Evolutionary conservation across 371 early-diverging fungal genomes (phyloP).

Genomic region (Entomophthora muscae): DNA sequence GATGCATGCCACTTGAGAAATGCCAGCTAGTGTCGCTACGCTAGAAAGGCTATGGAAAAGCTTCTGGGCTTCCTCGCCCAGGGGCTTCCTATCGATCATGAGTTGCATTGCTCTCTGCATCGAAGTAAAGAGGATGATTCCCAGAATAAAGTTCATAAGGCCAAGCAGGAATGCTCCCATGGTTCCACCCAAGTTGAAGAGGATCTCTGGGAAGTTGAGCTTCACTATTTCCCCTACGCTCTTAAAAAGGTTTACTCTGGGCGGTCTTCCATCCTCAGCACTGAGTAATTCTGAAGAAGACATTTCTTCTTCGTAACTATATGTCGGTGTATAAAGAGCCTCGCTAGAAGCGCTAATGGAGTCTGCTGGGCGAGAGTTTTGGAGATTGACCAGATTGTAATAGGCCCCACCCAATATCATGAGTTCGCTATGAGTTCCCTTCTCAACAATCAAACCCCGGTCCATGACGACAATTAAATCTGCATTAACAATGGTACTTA

Average conservation of each 20-base stretch:
- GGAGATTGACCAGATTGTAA: slow-evolving; percentile 29
- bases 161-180: slow-evolving; percentile 14
- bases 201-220: background rate
- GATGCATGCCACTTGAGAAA: slow-evolving; percentile 22
- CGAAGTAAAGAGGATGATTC: slow-evolving; percentile 19
- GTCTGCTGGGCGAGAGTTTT: slow-evolving; percentile 21
- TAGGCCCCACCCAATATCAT: slow-evolving; percentile 30
- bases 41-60: slow-evolving; percentile 20
- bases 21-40: slow-evolving; percentile 27
- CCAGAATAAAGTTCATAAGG: slow-evolving; percentile 21
- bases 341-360: background rate
- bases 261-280: background rate
- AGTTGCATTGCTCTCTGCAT: slow-evolving; percentile 11
- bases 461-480: slow-evolving; percentile 68
- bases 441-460: slow-evolving; percentile 47
- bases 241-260: background rate
- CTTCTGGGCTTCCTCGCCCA: slow-evolving; percentile 11
- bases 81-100: no score
- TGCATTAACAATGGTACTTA: slow-evolving; percentile 61
- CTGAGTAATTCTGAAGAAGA: background rate
- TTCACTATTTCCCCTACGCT: background rate
- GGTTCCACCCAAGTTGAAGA: slow-evolving; percentile 6
- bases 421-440: slow-evolving; percentile 47
- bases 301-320: background rate
- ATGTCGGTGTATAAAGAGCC: background rate